Percentiles rank a stretch among this genome's conserved stretches.
Evolutionary conservation across 441 rosid species (phyloP).

Genomic region (Croton setiger): DNA sequence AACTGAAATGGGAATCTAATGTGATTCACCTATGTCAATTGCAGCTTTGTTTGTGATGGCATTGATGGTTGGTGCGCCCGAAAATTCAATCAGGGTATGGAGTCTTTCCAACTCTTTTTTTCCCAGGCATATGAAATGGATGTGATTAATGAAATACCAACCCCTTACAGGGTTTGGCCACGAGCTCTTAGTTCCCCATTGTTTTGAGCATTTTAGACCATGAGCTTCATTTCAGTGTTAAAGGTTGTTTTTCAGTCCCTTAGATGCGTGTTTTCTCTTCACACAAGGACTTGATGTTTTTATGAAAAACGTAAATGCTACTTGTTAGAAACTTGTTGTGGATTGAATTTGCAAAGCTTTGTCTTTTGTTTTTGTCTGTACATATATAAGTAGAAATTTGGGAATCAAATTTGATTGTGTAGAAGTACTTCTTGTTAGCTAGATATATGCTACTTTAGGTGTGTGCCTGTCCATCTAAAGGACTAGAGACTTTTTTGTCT

Average conservation of each 20-base stretch:
- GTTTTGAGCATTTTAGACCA: not conserved
- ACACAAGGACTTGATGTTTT: not conserved
- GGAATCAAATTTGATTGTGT: not conserved
- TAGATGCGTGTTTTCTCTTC: not conserved
- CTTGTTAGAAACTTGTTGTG: not conserved
- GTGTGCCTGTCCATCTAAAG: not conserved
- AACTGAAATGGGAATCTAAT: conserved; percentile 2
- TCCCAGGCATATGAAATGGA: not conserved
- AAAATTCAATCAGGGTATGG: conserved; percentile 82
- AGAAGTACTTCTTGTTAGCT: not conserved
- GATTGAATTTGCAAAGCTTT: not conserved
- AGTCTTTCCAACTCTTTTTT: not conserved
- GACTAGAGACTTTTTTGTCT: not conserved
- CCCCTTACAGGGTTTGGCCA: not conserved
- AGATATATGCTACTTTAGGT: not conserved
- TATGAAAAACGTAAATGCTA: too few species aligned
- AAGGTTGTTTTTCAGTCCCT: not conserved
- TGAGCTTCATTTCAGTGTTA: not conserved
- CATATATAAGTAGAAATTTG: not conserved
- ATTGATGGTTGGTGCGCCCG: conserved; percentile 99
- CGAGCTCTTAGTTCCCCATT: too few species aligned
- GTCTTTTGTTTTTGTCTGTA: not conserved
- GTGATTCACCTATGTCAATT: conserved; percentile 12
- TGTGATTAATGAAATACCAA: not conserved
- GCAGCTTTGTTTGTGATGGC: conserved; percentile 96